These are phyloP conservation scores for Hylodesmum podocarpum DNA, from an alignment of 306 rosid species.

Conservation along the genomic window DNA sequence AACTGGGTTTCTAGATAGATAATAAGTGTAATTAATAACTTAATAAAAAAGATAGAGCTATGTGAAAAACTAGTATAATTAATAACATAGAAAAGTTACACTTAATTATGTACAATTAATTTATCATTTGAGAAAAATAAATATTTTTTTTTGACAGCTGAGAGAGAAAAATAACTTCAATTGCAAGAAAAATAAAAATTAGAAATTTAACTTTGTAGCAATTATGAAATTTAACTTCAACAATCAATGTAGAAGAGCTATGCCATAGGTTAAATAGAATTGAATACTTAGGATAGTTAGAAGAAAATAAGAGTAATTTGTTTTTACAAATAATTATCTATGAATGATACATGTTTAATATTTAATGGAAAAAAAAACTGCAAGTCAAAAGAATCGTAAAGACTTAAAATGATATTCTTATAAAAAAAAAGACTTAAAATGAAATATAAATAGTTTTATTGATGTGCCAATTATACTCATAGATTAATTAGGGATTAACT, in stretches of 20 bases:
- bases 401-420: neutral
- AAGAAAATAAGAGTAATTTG: neutral
- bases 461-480: neutral
- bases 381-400: neutral
- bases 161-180: neutral
- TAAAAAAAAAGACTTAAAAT: neutral
- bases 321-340: neutral
- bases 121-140: no score
- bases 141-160: no score
- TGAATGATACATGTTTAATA: neutral
- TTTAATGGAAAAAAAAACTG: neutral
- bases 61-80: no score
- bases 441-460: neutral
- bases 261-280: neutral
- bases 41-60: no score
- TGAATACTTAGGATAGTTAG: neutral
- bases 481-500: neutral
- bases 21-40: no score
- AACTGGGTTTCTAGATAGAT: no score
- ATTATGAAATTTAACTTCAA: neutral
- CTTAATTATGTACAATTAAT: no score
- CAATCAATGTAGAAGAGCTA: neutral
- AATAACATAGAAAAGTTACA: no score
- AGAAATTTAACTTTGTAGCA: neutral
- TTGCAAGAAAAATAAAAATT: neutral